Evolutionary conservation across 2,329 filamentous ascomycete species (phyloP).

Genomic region (Pestalotiopsis sp.): DNA sequence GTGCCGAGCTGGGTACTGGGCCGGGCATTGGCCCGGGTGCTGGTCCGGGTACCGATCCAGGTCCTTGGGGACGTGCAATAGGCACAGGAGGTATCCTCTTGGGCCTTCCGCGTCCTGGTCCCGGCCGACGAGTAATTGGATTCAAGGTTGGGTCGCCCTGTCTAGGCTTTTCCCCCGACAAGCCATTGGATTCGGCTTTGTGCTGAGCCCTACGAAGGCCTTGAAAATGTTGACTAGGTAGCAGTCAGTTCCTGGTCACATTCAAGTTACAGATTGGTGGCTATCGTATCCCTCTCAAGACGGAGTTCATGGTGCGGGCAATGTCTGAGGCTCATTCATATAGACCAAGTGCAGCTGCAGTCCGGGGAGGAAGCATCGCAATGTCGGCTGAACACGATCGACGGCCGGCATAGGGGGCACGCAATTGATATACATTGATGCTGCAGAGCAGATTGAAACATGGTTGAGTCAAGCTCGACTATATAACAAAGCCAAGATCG

Average conservation of each 20-base stretch:
- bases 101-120: constrained; percentile 58
- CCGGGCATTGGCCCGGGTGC: neutral
- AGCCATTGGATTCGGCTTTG: constrained; percentile 48
- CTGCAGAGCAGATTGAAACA: neutral
- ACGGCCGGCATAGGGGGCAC: neutral
- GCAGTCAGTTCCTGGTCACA: constrained; percentile 11
- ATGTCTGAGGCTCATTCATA: neutral
- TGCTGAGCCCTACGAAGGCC: constrained; percentile 58
- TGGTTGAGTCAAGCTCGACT: neutral
- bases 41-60: too few relatives aligned
- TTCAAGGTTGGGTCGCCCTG: constrained; percentile 55
- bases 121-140: constrained; percentile 63
- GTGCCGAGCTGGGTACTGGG: neutral
- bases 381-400: neutral
- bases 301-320: neutral
- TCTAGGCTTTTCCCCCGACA: constrained; percentile 35
- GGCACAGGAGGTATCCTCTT: constrained; percentile 44
- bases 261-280: neutral
- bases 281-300: neutral
- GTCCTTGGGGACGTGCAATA: neutral
- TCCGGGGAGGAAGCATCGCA: neutral
- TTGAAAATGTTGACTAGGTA: constrained; percentile 61
- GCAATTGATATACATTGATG: constrained; percentile 1
- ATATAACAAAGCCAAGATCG: neutral
- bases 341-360: neutral